Evolutionary conservation across 2,329 filamentous ascomycete species (phyloP).

Genomic region (Epichloe elymi): DNA sequence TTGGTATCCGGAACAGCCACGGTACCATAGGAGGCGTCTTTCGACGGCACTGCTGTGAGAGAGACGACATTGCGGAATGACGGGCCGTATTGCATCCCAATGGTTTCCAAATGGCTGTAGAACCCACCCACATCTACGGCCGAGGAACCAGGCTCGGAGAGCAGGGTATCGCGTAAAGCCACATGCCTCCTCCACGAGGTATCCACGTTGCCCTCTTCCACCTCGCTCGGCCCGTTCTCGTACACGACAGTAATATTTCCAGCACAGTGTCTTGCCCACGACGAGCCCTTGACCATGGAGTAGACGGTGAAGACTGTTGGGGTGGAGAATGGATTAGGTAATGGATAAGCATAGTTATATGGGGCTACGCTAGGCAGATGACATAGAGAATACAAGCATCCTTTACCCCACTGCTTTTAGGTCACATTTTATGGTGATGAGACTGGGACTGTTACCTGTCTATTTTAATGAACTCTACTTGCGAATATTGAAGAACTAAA

Average conservation of each 20-base stretch:
- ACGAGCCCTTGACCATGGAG: background rate
- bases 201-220: background rate
- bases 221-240: slow-evolving; percentile 4
- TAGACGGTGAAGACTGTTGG: background rate
- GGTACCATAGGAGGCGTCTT: background rate
- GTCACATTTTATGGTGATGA: too few relatives aligned
- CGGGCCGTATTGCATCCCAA: slow-evolving; percentile 11
- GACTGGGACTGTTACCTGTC: too few relatives aligned
- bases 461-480: too few relatives aligned
- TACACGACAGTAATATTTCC: background rate
- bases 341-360: too few relatives aligned
- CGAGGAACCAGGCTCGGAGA: slow-evolving; percentile 1
- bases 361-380: too few relatives aligned
- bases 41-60: too few relatives aligned
- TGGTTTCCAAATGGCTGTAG: slow-evolving; percentile 12
- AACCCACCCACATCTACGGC: slow-evolving; percentile 9
- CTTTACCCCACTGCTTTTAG: too few relatives aligned
- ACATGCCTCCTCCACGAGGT: too few relatives aligned
- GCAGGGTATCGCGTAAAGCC: background rate
- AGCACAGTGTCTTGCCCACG: background rate
- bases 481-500: too few relatives aligned
- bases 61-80: slow-evolving; percentile 1
- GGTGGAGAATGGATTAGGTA: too few relatives aligned
- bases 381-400: too few relatives aligned
- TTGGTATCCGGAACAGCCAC: background rate